Percentiles rank a stretch among this genome's conserved stretches.
phyloP scores from a whole-genome alignment of 176 grass and related monocot species.

The Ensete ventricosum region DNA sequence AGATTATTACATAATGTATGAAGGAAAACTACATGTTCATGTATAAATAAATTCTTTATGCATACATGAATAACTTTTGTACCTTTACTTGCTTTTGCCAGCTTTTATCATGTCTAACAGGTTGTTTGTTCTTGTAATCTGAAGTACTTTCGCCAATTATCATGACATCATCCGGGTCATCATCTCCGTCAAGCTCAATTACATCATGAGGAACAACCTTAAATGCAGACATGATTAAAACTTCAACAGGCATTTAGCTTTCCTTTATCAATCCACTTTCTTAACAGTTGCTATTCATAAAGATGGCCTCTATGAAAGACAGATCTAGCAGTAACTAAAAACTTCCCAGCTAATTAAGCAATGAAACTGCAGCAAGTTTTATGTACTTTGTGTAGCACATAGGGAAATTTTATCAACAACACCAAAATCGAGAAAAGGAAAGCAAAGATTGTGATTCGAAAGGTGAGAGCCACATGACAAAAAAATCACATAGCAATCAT shows the following conservation, averaged over 20 bases:
- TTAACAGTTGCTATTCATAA: not conserved
- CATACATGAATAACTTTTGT: not conserved
- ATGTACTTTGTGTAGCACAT: not conserved
- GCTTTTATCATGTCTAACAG: slow-evolving; percentile 28
- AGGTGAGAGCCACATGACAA: too few species aligned
- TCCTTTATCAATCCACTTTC: not conserved
- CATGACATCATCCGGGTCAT: slow-evolving; percentile 36
- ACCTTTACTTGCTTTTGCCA: slow-evolving; percentile 43
- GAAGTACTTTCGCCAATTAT: slow-evolving; percentile 36
- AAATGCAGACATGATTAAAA: slow-evolving; percentile 1
- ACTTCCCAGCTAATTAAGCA: not conserved
- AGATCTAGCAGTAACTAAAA: too few species aligned
- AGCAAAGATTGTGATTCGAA: too few species aligned
- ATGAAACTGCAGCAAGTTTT: not conserved
- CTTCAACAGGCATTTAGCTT: not conserved
- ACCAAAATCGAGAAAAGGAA: not conserved
- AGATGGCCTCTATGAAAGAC: not conserved
- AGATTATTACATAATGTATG: not conserved
- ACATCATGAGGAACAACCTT: slow-evolving; percentile 54
- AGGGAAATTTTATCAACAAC: not conserved
- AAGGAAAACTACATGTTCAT: not conserved
- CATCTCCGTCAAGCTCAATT: slow-evolving; percentile 71
- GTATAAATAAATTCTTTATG: not conserved
- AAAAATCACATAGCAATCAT: not conserved
- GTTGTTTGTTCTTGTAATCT: slow-evolving; percentile 54